Conservation (phyloP, 2,329 filamentous ascomycete genomes). For the Epichloe gansuensis region DNA sequence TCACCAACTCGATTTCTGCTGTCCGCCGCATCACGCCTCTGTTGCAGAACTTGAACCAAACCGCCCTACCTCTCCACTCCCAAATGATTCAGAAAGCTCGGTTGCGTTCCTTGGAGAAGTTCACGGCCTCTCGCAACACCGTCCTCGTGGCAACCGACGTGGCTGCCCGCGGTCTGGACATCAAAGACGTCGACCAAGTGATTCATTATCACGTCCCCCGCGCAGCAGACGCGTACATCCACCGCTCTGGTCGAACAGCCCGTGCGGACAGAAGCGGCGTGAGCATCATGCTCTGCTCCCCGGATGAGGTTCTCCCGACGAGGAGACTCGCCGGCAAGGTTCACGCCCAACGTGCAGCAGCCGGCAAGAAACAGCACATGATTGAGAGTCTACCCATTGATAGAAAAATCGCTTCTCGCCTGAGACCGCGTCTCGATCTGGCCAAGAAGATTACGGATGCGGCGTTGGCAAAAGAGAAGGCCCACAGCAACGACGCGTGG, state of each 20-base stretch:
- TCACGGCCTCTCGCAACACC: slow-evolving; percentile 51
- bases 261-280: slow-evolving; percentile 66
- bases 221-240: slow-evolving; percentile 85
- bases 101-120: slow-evolving; percentile 81
- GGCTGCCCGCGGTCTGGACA: slow-evolving; percentile 85
- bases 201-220: slow-evolving; percentile 93
- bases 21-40: slow-evolving; percentile 77
- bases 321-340: slow-evolving; percentile 78
- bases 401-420: slow-evolving; percentile 58
- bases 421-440: slow-evolving; percentile 65
- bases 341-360: slow-evolving; percentile 47
- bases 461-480: slow-evolving; percentile 74
- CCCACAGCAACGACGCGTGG: slow-evolving; percentile 72
- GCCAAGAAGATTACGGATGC: slow-evolving; percentile 83
- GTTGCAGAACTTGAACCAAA: slow-evolving; percentile 68
- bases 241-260: slow-evolving; percentile 87
- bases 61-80: slow-evolving; percentile 70
- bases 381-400: slow-evolving; percentile 78
- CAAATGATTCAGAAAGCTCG: slow-evolving; percentile 95
- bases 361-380: slow-evolving; percentile 40
- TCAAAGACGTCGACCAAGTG: slow-evolving; percentile 76
- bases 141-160: slow-evolving; percentile 90
- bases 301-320: slow-evolving; percentile 80
- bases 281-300: slow-evolving; percentile 78
- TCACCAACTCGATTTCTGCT: slow-evolving; percentile 90